Evolutionary conservation across 2,329 filamentous ascomycete genomes (phyloP), one percentile per base, ranked within the genome.

Genomic region (Daldinia sp.): DNA sequence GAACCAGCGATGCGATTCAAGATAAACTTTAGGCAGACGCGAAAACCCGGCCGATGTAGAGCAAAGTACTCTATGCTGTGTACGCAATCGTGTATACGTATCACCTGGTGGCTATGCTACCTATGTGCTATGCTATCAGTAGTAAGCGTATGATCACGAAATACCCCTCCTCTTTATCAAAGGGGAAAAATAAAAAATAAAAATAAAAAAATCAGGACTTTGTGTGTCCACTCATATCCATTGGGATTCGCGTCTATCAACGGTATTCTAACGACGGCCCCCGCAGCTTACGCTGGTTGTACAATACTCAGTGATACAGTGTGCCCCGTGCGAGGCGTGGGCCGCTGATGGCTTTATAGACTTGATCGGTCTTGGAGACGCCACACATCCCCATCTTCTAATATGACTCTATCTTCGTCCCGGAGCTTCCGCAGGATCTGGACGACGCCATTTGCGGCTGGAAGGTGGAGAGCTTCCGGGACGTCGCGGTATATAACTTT

Each of bases 401-500:
- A 73, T 13, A 74, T 68, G 3, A 90, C 90, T 72, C 83, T 90
- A 1, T 89, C 91, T 71, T 98, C 95, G 10, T 77, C 79, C 74
- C 87, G 80, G 68, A 99, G 79, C 81, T 98, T 98, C 59, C 82
- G 78, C 67, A 99, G 76, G 56, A 98, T 90, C 79, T 94, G 91
- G 64, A 89, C 64, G 5, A 97, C 81, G 1, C 94, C 93, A 37
- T 84, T 83, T 65, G 91, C 87, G 0, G 95, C 95, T 7, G 94
- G 89, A 9, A 83, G 74, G 76, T 94, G 91, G 68, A 98, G 80
- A 71, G 83, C 87, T 74, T 91, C 87, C 0, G 91, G 89, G 19
- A 96, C 89, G 71, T 92, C 88, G 54, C 83, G 84, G 75, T 99
- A 99, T 30, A 99, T 92, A 29, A 91, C 80, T 76, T 90, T 91